Percentiles rank a stretch among this genome's conserved stretches.
These are phyloP conservation scores for Erodium trifolium DNA, from an alignment of 441 rosid species.

Conservation along the genomic window DNA sequence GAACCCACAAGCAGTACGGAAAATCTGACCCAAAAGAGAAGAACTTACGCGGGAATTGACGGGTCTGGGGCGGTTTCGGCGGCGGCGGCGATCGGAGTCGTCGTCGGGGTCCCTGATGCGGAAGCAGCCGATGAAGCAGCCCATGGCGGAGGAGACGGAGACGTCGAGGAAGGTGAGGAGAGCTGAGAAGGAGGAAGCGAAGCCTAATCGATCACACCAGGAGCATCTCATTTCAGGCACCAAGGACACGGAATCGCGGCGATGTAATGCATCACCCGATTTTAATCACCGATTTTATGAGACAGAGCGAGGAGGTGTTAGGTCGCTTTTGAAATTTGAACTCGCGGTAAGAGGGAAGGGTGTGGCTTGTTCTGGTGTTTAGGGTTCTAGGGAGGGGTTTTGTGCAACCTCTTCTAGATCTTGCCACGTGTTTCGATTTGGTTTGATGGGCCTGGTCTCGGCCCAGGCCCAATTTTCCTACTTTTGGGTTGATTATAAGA, in stretches of 20 bases:
- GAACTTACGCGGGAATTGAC: conserved; percentile 16
- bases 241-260: background rate
- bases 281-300: conserved; percentile 3
- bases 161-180: conserved; percentile 28
- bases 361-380: background rate
- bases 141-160: conserved; percentile 52
- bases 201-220: background rate
- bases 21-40: background rate
- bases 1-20: too few relatives aligned
- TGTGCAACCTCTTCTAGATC: background rate
- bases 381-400: background rate
- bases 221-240: conserved; percentile 3
- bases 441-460: background rate
- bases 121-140: conserved; percentile 73
- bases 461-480: background rate
- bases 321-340: conserved; percentile 8
- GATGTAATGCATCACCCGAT: conserved; percentile 5
- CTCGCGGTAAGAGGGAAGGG: background rate
- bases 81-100: conserved; percentile 20
- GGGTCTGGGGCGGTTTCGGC: conserved; percentile 26
- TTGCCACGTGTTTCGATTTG: background rate
- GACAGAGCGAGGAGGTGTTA: background rate
- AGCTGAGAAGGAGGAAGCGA: background rate
- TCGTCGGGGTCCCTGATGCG: conserved; percentile 38
- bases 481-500: too few relatives aligned